These are phyloP conservation scores for Aegilops longissima DNA, from an alignment of 176 grass and related monocot species.

Conservation along the genomic window DNA sequence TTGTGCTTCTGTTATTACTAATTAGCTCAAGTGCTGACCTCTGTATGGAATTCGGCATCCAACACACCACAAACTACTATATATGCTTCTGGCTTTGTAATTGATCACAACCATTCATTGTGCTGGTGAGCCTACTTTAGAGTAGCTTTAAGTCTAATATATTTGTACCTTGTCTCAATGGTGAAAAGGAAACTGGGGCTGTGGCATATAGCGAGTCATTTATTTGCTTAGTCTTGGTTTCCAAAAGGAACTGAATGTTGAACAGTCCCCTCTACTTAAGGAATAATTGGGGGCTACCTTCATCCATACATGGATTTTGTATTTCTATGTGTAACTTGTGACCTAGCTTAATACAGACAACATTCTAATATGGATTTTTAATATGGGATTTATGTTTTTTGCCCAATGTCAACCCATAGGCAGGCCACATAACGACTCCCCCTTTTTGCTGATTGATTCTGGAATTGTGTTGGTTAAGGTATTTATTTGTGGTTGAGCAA, in stretches of 20 bases:
- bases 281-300: constrained; percentile 72
- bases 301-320: constrained; percentile 18
- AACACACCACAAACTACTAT: not conserved
- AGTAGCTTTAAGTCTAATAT: not conserved
- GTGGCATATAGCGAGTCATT: constrained; percentile 42
- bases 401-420: too few relatives aligned
- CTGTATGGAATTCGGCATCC: not conserved
- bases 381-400: not conserved
- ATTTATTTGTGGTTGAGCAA: too few relatives aligned
- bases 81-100: not conserved
- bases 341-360: not conserved
- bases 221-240: constrained; percentile 54
- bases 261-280: constrained; percentile 61
- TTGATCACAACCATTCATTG: not conserved
- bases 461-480: too few relatives aligned
- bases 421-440: too few relatives aligned
- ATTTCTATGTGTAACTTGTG: not conserved
- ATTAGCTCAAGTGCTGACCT: too few relatives aligned
- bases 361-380: constrained; percentile 9
- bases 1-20: too few relatives aligned
- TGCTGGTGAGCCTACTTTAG: not conserved
- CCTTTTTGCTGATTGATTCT: too few relatives aligned
- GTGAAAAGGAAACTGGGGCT: constrained; percentile 33
- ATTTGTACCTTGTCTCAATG: not conserved
- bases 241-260: constrained; percentile 63